Percentiles rank a stretch among this genome's conserved stretches.
These are phyloP conservation scores for Cryptosporidium xiaoi DNA, from an alignment of 169 alveolate species.

Conservation along the genomic window DNA sequence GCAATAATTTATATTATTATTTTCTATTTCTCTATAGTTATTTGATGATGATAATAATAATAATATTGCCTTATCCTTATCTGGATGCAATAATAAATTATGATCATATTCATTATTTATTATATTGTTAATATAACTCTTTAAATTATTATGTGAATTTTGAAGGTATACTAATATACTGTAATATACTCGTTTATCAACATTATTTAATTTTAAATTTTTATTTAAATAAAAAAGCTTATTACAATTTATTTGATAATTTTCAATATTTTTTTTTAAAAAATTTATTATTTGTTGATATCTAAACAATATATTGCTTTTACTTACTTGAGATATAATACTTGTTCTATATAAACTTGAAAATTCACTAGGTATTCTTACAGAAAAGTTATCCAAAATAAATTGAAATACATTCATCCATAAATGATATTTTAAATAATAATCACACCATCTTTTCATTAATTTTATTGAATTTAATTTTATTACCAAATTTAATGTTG, in stretches of 20 bases:
- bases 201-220: not conserved
- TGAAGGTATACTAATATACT: constrained; percentile 20
- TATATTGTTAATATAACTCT: constrained; percentile 1
- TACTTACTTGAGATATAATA: constrained; percentile 19
- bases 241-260: not conserved
- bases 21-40: not conserved
- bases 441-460: constrained; percentile 23
- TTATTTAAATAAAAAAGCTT: not conserved
- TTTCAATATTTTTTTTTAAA: constrained; percentile 30
- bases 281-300: constrained; percentile 48
- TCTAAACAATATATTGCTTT: constrained; percentile 18
- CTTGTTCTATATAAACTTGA: constrained; percentile 3
- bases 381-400: constrained; percentile 9
- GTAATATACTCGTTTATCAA: constrained; percentile 3
- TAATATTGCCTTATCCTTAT: not conserved
- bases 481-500: constrained; percentile 4
- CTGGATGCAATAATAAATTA: constrained; percentile 23
- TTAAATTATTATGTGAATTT: constrained; percentile 22
- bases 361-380: constrained; percentile 8
- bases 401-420: constrained; percentile 54
- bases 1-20: not conserved
- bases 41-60: too few species aligned
- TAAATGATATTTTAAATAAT: constrained; percentile 15
- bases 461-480: not conserved
- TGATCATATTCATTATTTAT: not conserved